Evolutionary conservation across 2,329 filamentous ascomycete genomes (phyloP).

Genomic region (Trichophyton verrucosum): DNA sequence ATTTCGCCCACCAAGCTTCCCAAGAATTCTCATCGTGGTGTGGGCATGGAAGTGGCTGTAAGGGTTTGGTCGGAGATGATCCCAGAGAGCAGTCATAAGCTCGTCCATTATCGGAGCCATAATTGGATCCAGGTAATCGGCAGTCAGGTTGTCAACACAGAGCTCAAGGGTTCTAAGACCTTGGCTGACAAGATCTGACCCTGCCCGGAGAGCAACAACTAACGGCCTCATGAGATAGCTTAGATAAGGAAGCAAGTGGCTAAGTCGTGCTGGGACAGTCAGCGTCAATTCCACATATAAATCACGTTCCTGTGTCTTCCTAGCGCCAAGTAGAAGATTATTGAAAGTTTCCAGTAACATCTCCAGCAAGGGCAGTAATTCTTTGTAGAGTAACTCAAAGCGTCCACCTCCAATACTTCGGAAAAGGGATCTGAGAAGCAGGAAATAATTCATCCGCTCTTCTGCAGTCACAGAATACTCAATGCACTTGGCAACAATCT

Average conservation of each 20-base stretch:
- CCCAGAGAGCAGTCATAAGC: slow-evolving; percentile 93
- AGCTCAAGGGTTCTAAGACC: slow-evolving; percentile 86
- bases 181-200: slow-evolving; percentile 87
- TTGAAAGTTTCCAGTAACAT: slow-evolving; percentile 97
- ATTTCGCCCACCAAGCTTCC: slow-evolving; percentile 90
- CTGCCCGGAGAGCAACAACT: slow-evolving; percentile 85
- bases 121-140: slow-evolving; percentile 94
- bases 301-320: slow-evolving; percentile 82
- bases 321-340: slow-evolving; percentile 77
- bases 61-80: slow-evolving; percentile 83
- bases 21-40: slow-evolving; percentile 92
- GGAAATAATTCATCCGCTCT: slow-evolving; percentile 97
- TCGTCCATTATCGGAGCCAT: slow-evolving; percentile 99
- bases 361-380: slow-evolving; percentile 87
- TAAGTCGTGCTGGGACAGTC: slow-evolving; percentile 86
- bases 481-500: slow-evolving; percentile 94
- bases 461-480: slow-evolving; percentile 90
- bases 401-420: slow-evolving; percentile 92
- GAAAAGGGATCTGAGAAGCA: slow-evolving; percentile 83
- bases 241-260: slow-evolving; percentile 86
- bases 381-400: slow-evolving; percentile 96
- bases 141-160: slow-evolving; percentile 95
- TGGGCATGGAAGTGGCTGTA: slow-evolving; percentile 97
- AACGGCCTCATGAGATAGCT: slow-evolving; percentile 95
- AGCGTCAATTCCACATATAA: slow-evolving; percentile 94